Base-by-base conservation (phyloP, 352 stramenopile genomes). In the Globisporangium spinosum region DNA sequence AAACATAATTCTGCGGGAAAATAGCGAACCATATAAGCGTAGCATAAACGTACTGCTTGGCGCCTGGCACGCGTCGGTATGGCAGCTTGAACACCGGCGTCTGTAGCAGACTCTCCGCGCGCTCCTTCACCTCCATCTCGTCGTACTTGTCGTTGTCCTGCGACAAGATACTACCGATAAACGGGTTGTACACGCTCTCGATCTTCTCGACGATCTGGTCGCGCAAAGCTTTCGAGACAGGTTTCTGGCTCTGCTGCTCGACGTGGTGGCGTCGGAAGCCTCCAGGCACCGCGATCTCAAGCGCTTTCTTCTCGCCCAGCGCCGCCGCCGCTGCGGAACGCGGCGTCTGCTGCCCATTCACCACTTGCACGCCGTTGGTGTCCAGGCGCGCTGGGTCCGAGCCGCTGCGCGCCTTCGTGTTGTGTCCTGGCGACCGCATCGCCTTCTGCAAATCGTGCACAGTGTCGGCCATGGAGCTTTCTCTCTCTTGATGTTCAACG, bases 141-240 rank as follows among this genome's bases (percentile, higher is more conserved):
- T 93, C 85, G 70, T 87, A 94, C 40, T 79, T 66, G 69, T 94
- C 87, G 70, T 91, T 92, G 75, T 93, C 85, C 58, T 94, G 87
- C 58, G 83, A 89, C 34, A 94, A 66, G 58, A 93, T 92, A 66
- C 71, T 91, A 61, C 82, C 82, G 62, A 94, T 94, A 64, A 94
- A 91, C 40, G 85, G 85, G 61, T 94, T 80, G 77, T 94, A 94
- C 59, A 93, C 85, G 58, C 73, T 81, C 59, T 83, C 78, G 59
- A 94, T 90, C 49, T 79, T 77, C 58, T 89, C 76, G 40, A 91
- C 74, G 71, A 94, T 94, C 64, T 89, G 77, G 54, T 89, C 70
- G 32, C 85, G 83, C 51, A 93, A 69, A 3, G 76, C 73, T 72
- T 76, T 77, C 2, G 83, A 91, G 9, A 90, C 81, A 0, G 65